Conservation (phyloP, 805 yeast genomes). For the Wickerhamomyces ciferrii region DNA sequence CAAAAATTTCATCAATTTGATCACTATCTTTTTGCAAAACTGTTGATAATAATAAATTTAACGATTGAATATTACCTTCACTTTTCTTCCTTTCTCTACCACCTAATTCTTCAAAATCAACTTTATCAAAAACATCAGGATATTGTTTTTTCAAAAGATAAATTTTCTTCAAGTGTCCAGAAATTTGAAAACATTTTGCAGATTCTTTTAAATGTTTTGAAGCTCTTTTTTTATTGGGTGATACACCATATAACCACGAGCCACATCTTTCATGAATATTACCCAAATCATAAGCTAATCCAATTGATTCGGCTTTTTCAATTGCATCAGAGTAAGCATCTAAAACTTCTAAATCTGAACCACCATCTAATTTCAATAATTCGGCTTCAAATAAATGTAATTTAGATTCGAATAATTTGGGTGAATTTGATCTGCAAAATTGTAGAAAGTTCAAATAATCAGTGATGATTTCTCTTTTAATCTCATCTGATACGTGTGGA, state of each 20-base stretch:
- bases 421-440: conserved; percentile 31
- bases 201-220: conserved; percentile 32
- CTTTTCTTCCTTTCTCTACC: conserved; percentile 8
- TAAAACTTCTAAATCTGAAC: conserved; percentile 30
- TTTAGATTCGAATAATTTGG: conserved; percentile 34
- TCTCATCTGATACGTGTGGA: conserved; percentile 13
- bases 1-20: neutral
- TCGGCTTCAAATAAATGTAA: conserved; percentile 30
- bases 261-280: conserved; percentile 38
- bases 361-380: conserved; percentile 14
- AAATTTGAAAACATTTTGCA: conserved; percentile 25
- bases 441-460: conserved; percentile 22
- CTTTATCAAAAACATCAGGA: conserved; percentile 21
- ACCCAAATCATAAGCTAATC: conserved; percentile 33
- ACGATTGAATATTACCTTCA: conserved; percentile 11
- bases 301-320: conserved; percentile 27
- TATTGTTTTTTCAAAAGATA: conserved; percentile 23
- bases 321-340: conserved; percentile 42
- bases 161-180: conserved; percentile 24
- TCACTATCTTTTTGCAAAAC: conserved; percentile 17
- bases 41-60: conserved; percentile 23
- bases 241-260: conserved; percentile 20
- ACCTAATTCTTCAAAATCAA: conserved; percentile 23
- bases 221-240: conserved; percentile 26
- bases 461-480: conserved; percentile 19